phyloP scores from a whole-genome alignment of 2,329 filamentous ascomycete genomes.

The Lachnellula arida region DNA sequence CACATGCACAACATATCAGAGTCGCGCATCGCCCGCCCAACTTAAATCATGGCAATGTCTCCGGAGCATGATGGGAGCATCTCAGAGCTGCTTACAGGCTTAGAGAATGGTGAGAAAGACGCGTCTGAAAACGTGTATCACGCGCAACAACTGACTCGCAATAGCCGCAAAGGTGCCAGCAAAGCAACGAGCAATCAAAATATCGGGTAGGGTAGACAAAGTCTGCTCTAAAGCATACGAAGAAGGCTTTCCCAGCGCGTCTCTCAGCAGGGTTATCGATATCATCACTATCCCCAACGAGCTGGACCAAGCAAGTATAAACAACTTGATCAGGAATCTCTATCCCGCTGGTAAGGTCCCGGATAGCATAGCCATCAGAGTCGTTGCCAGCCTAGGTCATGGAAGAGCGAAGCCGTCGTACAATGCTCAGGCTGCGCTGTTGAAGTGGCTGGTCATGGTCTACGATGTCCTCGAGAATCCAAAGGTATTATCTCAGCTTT shows the following conservation, averaged over 20 bases:
- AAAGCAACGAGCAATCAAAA: conserved; percentile 59
- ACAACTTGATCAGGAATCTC: conserved; percentile 64
- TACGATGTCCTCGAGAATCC: conserved; percentile 66
- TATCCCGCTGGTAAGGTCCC: conserved; percentile 68
- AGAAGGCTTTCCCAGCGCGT: conserved; percentile 57
- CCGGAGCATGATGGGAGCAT: conserved; percentile 10
- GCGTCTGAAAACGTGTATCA: conserved; percentile 16
- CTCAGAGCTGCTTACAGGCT: conserved; percentile 21
- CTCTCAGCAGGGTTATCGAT: conserved; percentile 59
- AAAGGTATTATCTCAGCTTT: conserved; percentile 61
- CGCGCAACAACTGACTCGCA: conserved; percentile 4
- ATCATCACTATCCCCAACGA: conserved; percentile 62
- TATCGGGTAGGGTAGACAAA: conserved; percentile 60
- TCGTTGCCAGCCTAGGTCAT: conserved; percentile 72
- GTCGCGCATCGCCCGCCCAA: background rate
- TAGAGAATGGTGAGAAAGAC: conserved; percentile 26
- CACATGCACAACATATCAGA: background rate
- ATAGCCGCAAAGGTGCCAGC: conserved; percentile 56
- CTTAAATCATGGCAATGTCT: conserved; percentile 9
- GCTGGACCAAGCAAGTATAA: conserved; percentile 72
- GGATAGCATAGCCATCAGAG: conserved; percentile 54
- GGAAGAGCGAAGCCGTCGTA: conserved; percentile 70
- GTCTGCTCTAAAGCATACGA: conserved; percentile 62
- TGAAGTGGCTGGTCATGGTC: conserved; percentile 75
- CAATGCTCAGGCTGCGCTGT: conserved; percentile 62